A percentile compares a stretch with the other conserved stretches of the same genome.
Evolutionary conservation across 176 grass and related monocot genomes (phyloP).

Genomic region (Eremochloa ophiuroides): DNA sequence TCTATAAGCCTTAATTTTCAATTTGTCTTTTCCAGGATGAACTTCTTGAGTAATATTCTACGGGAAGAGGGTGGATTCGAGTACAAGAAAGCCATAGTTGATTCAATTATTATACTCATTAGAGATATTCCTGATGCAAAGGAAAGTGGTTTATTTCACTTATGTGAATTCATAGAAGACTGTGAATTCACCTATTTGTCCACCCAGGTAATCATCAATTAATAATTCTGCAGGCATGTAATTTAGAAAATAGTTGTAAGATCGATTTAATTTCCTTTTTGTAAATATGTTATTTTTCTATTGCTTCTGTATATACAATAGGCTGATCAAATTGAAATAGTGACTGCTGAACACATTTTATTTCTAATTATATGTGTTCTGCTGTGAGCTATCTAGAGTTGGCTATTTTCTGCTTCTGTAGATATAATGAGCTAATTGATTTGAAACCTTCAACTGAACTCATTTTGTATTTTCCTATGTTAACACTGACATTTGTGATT

Average conservation of each 20-base stretch:
- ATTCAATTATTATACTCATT: slow-evolving; percentile 96
- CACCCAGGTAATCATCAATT: slow-evolving; percentile 65
- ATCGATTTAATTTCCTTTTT: background rate
- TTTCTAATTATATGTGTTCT: slow-evolving; percentile 12
- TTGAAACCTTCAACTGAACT: background rate
- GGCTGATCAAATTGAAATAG: background rate
- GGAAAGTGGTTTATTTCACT: slow-evolving; percentile 96
- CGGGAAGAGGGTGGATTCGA: slow-evolving; percentile 98
- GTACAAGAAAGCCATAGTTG: slow-evolving; percentile 98
- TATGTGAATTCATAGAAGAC: slow-evolving; percentile 99
- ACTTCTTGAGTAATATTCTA: slow-evolving; percentile 98
- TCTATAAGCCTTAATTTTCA: background rate
- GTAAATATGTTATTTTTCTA: background rate
- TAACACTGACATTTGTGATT: background rate
- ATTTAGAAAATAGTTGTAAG: slow-evolving; percentile 3
- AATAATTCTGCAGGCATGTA: background rate
- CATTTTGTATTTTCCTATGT: background rate
- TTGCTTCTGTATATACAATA: background rate
- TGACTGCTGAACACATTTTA: background rate
- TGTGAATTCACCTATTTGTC: slow-evolving; percentile 99
- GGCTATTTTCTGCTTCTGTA: slow-evolving; percentile 1
- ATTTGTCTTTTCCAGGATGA: slow-evolving; percentile 67
- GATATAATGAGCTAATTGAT: background rate
- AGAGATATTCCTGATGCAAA: slow-evolving; percentile 99
- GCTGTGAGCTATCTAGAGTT: background rate